A percentile compares a stretch with the other conserved stretches of the same genome.
These are phyloP conservation scores for Syncephalastrum sp. DNA, from an alignment of 371 early-diverging fungal genomes.

Conservation along the genomic window DNA sequence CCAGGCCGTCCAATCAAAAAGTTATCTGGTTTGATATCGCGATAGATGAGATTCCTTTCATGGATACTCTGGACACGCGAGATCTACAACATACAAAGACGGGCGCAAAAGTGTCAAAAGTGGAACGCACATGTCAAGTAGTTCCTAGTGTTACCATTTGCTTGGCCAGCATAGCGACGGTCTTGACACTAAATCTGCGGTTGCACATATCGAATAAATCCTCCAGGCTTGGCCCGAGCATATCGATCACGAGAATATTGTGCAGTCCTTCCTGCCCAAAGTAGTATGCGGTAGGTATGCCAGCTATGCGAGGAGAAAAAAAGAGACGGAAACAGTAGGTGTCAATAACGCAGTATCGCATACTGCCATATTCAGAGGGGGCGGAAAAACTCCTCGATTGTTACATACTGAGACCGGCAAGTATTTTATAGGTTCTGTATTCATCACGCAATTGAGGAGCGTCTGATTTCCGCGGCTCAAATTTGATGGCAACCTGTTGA, in stretches of 20 bases:
- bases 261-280: constrained; percentile 94
- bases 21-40: constrained; percentile 99
- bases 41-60: constrained; percentile 91
- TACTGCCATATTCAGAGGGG: background rate
- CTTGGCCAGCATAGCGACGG: constrained; percentile 93
- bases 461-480: constrained; percentile 83
- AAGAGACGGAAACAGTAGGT: constrained; percentile 34
- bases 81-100: constrained; percentile 48
- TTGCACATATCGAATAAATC: constrained; percentile 94
- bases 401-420: constrained; percentile 58
- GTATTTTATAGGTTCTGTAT: constrained; percentile 81
- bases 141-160: constrained; percentile 68
- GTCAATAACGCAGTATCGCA: background rate
- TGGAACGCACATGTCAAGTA: background rate
- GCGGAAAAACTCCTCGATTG: no score
- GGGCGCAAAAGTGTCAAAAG: background rate
- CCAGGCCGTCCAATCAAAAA: constrained; percentile 82
- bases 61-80: constrained; percentile 90
- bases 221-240: constrained; percentile 93
- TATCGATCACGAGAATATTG: constrained; percentile 93
- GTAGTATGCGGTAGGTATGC: constrained; percentile 86
- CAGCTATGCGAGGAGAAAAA: constrained; percentile 42
- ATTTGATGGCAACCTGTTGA: constrained; percentile 85
- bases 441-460: constrained; percentile 90
- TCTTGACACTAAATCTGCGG: constrained; percentile 87